Evolutionary conservation across 805 yeast genomes (phyloP).

Genomic region (Suhomyces emberorum): DNA sequence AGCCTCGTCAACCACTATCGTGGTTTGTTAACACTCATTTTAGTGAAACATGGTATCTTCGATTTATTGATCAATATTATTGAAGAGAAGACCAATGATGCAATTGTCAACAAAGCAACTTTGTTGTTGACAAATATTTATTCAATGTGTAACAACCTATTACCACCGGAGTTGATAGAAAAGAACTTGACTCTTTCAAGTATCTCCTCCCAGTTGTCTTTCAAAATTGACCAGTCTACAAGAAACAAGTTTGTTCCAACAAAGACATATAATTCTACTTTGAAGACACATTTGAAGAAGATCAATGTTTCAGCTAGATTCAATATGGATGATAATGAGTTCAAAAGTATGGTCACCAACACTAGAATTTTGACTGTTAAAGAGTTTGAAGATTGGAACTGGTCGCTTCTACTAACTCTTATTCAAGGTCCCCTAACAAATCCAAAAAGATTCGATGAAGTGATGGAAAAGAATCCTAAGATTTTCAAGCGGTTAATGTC

Average conservation of each 20-base stretch:
- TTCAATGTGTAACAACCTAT: conserved; percentile 48
- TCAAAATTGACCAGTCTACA: conserved; percentile 46
- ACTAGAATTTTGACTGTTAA: conserved; percentile 76
- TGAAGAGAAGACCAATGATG: conserved; percentile 42
- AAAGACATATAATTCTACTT: conserved; percentile 23
- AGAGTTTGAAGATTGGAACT: conserved; percentile 81
- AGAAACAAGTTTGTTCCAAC: conserved; percentile 33
- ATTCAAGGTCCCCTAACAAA: conserved; percentile 79
- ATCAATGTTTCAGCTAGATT: conserved; percentile 20
- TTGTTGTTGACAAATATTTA: conserved; percentile 61
- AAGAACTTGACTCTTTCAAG: conserved; percentile 16
- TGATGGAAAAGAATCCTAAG: conserved; percentile 69
- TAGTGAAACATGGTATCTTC: conserved; percentile 53
- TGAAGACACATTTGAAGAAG: conserved; percentile 20
- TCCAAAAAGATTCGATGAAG: conserved; percentile 72
- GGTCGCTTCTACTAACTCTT: conserved; percentile 70
- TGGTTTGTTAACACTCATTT: conserved; percentile 54
- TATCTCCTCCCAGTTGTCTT: conserved; percentile 17
- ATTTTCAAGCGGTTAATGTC: conserved; percentile 81
- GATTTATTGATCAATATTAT: conserved; percentile 44
- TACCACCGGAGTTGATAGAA: conserved; percentile 47
- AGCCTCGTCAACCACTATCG: conserved; percentile 58
- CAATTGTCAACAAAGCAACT: conserved; percentile 56
- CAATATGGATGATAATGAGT: conserved; percentile 57
- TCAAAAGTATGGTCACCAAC: conserved; percentile 61